Base-by-base conservation (phyloP, 495 filamentous ascomycete species). In the Aspergillus bridgeri region DNA sequence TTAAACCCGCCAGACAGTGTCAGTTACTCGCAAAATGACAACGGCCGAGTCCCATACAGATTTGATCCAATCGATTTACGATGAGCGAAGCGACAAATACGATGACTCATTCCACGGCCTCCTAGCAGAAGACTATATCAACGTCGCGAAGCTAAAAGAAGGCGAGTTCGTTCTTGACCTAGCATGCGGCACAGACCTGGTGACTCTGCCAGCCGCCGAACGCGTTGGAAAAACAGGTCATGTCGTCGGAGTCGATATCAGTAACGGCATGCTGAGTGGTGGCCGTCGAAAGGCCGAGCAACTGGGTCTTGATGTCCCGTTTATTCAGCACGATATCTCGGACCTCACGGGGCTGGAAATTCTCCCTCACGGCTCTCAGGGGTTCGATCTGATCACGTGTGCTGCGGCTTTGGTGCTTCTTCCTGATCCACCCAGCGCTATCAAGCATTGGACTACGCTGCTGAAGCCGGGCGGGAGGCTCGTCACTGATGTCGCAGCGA, bases 201-300 rank as follows among this genome's bases (percentile, higher is more conserved):
- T 76, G 46, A 66, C 67, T 19, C 65, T 73, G 25, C 67, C 69
- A 1, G 72, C 67, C 6, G 65, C 65, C 18, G 48, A 65, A 27
- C 53, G 48, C 1, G 75, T 76, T 11, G 74, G 74, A 0, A 44
- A 63, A 3, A 52, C 25, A 3, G 76, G 76, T 3, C 57, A 33
- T 17, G 72, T 79, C 22, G 58, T 73, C 22, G 78, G 76, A 3
- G 60, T 81, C 23, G 78, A 81, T 59, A 69, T 79, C 43, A 74
- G 64, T 51, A 46, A 51, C 5, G 60, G 62, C 42, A 77, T 77
- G 68, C 63, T 80, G 13, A 55, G 49, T 3, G 49, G 64, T 24
- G 78, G 75, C 15, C 56, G 56, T 21, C 42, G 43, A 25, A 54
- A 62, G 18, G 54, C 25, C 20, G 44, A 46, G 24, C 17, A 38